Conservation (phyloP, 2,329 filamentous ascomycete species). For the Nectriaceae sp. region DNA sequence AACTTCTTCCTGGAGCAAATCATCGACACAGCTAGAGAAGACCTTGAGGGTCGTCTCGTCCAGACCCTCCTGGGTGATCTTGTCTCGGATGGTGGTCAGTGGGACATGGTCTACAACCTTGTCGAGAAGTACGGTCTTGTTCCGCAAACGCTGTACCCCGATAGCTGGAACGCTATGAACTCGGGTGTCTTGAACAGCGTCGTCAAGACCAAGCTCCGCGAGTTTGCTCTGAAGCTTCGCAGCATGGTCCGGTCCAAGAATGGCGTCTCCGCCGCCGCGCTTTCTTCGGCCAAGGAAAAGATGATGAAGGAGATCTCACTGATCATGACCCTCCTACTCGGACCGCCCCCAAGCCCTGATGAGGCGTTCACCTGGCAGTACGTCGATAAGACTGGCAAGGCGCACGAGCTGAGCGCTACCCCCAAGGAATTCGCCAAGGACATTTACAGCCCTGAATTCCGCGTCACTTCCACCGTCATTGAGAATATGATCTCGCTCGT, state of each 20-base stretch:
- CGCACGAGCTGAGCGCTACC: constrained; percentile 63
- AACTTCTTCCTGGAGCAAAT: constrained; percentile 89
- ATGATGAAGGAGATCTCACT: constrained; percentile 81
- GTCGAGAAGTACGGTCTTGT: constrained; percentile 88
- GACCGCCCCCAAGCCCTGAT: constrained; percentile 71
- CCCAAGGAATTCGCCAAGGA: constrained; percentile 73
- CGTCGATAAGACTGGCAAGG: constrained; percentile 67
- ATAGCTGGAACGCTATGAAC: constrained; percentile 76
- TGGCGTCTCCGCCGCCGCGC: constrained; percentile 37
- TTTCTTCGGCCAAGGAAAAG: constrained; percentile 61
- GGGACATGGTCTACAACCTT: constrained; percentile 89
- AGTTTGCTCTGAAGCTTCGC: constrained; percentile 76
- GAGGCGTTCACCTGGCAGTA: constrained; percentile 80
- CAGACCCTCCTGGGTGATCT: constrained; percentile 68
- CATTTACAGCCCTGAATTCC: constrained; percentile 61
- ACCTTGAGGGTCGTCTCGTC: constrained; percentile 72
- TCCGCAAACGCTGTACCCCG: constrained; percentile 78
- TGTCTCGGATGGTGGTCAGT: constrained; percentile 82
- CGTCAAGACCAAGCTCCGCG: constrained; percentile 83
- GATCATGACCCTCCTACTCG: constrained; percentile 80
- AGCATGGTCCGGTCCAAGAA: constrained; percentile 43
- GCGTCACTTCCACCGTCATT: constrained; percentile 62
- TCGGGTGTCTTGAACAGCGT: constrained; percentile 70
- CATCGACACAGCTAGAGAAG: constrained; percentile 70
- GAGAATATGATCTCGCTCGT: constrained; percentile 77